These are phyloP conservation scores for Scedosporium minutisporum DNA, from an alignment of 2,329 filamentous ascomycete genomes.

Conservation along the genomic window DNA sequence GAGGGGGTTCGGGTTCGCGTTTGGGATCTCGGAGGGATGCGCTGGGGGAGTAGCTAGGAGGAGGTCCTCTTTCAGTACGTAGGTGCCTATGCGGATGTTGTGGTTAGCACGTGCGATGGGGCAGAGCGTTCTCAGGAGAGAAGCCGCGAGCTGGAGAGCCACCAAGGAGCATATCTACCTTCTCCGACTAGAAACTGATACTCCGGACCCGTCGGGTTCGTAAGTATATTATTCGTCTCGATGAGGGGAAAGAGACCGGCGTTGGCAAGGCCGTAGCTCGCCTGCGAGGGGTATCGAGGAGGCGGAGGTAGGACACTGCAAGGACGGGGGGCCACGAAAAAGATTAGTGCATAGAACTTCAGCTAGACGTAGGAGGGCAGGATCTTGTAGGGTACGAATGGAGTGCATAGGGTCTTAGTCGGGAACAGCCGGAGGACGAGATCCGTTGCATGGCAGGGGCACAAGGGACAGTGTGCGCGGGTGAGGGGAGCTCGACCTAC, in stretches of 20 bases:
- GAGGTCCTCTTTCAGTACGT: conserved; percentile 81
- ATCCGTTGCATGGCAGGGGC: too few relatives aligned
- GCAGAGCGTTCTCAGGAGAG: not conserved
- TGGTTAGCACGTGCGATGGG: not conserved
- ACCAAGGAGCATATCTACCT: conserved; percentile 40
- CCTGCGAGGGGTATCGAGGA: conserved; percentile 68
- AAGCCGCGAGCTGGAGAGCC: not conserved
- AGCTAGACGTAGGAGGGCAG: too few relatives aligned
- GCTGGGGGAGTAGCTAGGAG: conserved; percentile 89
- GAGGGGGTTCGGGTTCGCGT: conserved; percentile 82
- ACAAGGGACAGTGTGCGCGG: too few relatives aligned
- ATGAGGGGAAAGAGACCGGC: conserved; percentile 65
- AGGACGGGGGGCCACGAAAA: not conserved
- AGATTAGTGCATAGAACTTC: not conserved
- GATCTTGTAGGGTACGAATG: too few relatives aligned
- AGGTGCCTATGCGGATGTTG: conserved; percentile 55
- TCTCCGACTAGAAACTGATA: conserved; percentile 90
- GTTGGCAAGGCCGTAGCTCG: conserved; percentile 60
- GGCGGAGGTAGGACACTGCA: conserved; percentile 75
- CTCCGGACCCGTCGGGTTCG: conserved; percentile 70
- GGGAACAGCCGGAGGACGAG: too few relatives aligned
- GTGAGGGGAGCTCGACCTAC: too few relatives aligned
- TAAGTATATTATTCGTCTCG: conserved; percentile 87
- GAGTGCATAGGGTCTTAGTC: too few relatives aligned
- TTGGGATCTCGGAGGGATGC: conserved; percentile 84